A percentile compares a stretch with the other conserved stretches of the same genome.
Conservation (phyloP, 805 yeast species). For the Starmerella khaoyaiensis region DNA sequence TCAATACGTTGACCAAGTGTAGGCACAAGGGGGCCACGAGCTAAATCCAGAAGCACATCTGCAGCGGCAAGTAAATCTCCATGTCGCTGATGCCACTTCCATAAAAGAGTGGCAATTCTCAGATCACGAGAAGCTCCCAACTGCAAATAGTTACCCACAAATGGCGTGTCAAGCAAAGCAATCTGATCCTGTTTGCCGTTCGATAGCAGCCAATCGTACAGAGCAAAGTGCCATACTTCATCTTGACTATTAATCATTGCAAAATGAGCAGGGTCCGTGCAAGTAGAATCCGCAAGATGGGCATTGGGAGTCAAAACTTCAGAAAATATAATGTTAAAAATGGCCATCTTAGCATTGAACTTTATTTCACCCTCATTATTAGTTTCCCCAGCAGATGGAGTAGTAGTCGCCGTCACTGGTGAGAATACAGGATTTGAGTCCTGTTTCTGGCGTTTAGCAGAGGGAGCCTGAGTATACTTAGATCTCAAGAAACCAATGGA, state of each 20-base stretch:
- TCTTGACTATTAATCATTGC: constrained; percentile 64
- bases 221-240: constrained; percentile 76
- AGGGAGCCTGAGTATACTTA: constrained; percentile 40
- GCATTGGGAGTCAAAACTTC: constrained; percentile 43
- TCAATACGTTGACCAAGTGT: constrained; percentile 66
- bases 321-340: constrained; percentile 61
- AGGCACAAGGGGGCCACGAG: constrained; percentile 57
- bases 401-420: too few species aligned
- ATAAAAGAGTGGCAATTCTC: constrained; percentile 65
- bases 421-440: too few species aligned
- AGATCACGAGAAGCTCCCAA: constrained; percentile 38
- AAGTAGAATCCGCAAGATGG: constrained; percentile 43
- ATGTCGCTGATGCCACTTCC: constrained; percentile 79
- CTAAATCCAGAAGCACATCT: constrained; percentile 54
- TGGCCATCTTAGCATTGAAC: constrained; percentile 41
- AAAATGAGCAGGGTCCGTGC: constrained; percentile 50
- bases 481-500: constrained; percentile 43
- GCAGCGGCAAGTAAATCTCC: constrained; percentile 78
- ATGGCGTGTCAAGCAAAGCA: constrained; percentile 70
- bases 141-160: constrained; percentile 60
- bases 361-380: constrained; percentile 27
- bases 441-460: too few species aligned
- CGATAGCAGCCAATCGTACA: constrained; percentile 81
- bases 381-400: too few species aligned
- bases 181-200: constrained; percentile 68